Base-by-base conservation (phyloP, 2,329 filamentous ascomycete genomes). In the Ceratocystis destructans region DNA sequence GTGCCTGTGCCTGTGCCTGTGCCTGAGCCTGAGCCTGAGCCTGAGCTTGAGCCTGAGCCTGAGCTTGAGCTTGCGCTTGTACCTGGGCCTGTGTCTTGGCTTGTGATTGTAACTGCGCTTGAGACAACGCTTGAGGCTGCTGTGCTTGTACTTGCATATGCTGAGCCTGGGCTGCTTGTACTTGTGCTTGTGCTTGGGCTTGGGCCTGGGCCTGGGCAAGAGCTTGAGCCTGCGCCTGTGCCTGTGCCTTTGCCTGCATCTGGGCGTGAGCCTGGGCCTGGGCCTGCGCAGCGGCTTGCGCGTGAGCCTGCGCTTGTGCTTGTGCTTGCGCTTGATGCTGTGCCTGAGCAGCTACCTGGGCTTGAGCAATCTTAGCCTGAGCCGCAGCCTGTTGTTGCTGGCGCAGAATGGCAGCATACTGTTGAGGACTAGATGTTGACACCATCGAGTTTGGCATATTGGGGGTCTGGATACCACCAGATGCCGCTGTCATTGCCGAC, bases 341-440 rank as follows among this genome's bases (percentile, higher is more conserved):
- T 6, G 63, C 66, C 22, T 65, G 66, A 1, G 37, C 64, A 31
- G 50, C 20, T n/a, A 59, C 66, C 70, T 68, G 72, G 69, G 70
- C 71, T 20, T 70, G 70, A n/a, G 73, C 75, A 75, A 68, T 75
- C 76, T 67, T 64, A 37, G 63, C 62, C 20, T 67, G 61, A 10
- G 61, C 61, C 53, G 63, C 63, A 22, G 64, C 66, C 48, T 69
- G 67, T 33, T 68, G 83, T 80, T 84, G 82, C 48, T 82, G 81
- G 57, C 82, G 75, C 7, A 85, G 77, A 44, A 84, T 74, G 66
- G 83, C 82, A 1, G 82, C 82, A 70, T 85, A 84, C 69, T 85
- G 82, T 50, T 84, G 82, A 33, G 82, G 82, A 66, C 80, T 82
- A 1, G 77, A 76, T 0, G 79, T 79, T 20, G 77, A 76, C 0